phyloP scores from a whole-genome alignment of 163 green algal genomes.

The Coccomyxa subellipsoidea region DNA sequence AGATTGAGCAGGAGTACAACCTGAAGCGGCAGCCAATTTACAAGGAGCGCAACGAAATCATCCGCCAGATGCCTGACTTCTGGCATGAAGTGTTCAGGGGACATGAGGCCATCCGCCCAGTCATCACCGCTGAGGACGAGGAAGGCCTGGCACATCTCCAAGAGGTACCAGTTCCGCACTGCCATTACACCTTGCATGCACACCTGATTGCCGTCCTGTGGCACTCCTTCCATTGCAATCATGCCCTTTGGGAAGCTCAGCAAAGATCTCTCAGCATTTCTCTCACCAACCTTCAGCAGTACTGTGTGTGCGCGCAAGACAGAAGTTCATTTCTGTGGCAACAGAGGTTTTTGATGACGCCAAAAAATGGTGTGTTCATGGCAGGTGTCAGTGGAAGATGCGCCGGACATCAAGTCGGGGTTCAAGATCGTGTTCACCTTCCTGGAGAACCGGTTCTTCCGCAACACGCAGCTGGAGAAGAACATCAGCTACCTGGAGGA shows the following conservation, averaged over 20 bases:
- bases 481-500: slow-evolving; percentile 39
- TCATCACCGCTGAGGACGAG: slow-evolving; percentile 3
- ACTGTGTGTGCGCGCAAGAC: no score
- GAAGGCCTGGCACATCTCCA: background rate
- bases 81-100: slow-evolving; percentile 38
- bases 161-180: background rate
- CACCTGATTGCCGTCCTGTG: background rate
- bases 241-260: background rate
- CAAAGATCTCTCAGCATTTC: no score
- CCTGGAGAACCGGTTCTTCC: slow-evolving; percentile 58
- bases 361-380: background rate
- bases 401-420: slow-evolving; percentile 63
- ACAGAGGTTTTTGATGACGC: background rate
- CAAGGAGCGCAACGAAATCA: slow-evolving; percentile 38
- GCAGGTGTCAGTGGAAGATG: slow-evolving; percentile 58
- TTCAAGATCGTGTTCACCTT: slow-evolving; percentile 61
- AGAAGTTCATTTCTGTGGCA: background rate
- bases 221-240: background rate
- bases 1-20: slow-evolving; percentile 69
- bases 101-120: background rate
- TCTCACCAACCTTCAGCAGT: no score
- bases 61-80: slow-evolving; percentile 55
- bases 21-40: slow-evolving; percentile 54
- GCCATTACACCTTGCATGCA: background rate
- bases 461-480: slow-evolving; percentile 42